Percentiles rank a stretch among this genome's conserved stretches.
These are phyloP conservation scores for Trichosporon sp. DNA, from an alignment of 1,284 basidiomycete genomes.

Conservation along the genomic window DNA sequence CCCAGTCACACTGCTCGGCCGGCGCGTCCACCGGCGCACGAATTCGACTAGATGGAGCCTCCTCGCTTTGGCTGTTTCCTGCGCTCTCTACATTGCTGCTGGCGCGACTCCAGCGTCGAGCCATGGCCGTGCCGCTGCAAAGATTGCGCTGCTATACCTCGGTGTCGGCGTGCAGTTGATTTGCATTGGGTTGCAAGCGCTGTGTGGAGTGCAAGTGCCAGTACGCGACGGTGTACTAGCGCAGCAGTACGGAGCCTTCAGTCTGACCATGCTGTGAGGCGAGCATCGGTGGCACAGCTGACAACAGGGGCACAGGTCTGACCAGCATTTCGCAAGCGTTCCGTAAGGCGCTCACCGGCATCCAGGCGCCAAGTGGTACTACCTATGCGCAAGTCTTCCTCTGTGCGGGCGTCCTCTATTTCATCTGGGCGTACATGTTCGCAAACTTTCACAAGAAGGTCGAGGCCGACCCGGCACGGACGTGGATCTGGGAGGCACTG, in stretches of 20 bases:
- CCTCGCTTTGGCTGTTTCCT: constrained; percentile 27
- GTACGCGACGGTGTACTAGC: background rate
- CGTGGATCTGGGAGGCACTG: constrained; percentile 35
- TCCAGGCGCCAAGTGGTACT: constrained; percentile 26
- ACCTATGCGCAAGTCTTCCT: constrained; percentile 42
- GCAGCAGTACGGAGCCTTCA: constrained; percentile 42
- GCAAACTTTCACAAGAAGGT: constrained; percentile 33
- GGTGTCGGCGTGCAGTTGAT: constrained; percentile 35
- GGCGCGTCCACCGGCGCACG: background rate
- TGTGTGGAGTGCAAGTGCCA: constrained; percentile 19
- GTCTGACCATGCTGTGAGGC: constrained; percentile 44
- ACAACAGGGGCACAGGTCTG: constrained; percentile 23
- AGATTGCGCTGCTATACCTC: constrained; percentile 42
- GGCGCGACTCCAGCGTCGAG: constrained; percentile 29
- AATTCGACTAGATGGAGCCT: constrained; percentile 3
- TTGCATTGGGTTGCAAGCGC: constrained; percentile 20
- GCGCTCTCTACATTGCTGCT: constrained; percentile 31
- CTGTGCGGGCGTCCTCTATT: constrained; percentile 39
- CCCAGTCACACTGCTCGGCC: background rate
- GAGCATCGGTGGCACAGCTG: constrained; percentile 16
- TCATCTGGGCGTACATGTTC: constrained; percentile 43
- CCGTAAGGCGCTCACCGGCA: constrained; percentile 34
- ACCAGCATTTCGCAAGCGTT: constrained; percentile 32
- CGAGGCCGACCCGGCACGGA: constrained; percentile 24
- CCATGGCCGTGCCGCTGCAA: constrained; percentile 25